These are phyloP conservation scores for Lactarius indigo DNA, from an alignment of 768 basidiomycete species.

Conservation along the genomic window DNA sequence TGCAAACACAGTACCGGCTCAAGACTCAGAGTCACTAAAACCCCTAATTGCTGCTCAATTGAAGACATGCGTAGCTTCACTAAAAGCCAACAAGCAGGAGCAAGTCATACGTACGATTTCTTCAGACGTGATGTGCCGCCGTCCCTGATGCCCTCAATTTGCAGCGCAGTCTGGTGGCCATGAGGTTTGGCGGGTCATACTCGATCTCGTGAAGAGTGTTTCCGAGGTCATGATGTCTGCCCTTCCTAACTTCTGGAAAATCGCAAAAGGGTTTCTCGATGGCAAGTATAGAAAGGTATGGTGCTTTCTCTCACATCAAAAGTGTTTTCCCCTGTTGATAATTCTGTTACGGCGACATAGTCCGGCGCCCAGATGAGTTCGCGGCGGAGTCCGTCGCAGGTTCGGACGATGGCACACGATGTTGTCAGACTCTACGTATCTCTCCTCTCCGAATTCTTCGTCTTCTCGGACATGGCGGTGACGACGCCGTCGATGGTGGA, in stretches of 20 bases:
- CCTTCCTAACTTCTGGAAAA: conserved; percentile 91
- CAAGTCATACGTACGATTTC: conserved; percentile 48
- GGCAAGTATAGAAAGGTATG: conserved; percentile 86
- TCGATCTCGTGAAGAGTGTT: conserved; percentile 77
- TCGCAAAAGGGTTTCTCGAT: conserved; percentile 86
- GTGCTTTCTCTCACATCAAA: conserved; percentile 5
- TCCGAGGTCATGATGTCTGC: conserved; percentile 82
- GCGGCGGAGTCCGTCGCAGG: conserved; percentile 79
- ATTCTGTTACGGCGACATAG: conserved; percentile 18
- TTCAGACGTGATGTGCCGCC: too few species aligned
- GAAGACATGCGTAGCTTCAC: conserved; percentile 52
- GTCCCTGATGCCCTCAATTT: neutral
- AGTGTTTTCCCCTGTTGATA: neutral
- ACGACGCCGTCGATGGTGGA: conserved; percentile 47
- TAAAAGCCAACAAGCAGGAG: conserved; percentile 66
- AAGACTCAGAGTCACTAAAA: conserved; percentile 39
- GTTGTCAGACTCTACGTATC: conserved; percentile 83
- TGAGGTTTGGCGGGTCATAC: conserved; percentile 77
- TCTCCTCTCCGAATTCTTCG: conserved; percentile 82
- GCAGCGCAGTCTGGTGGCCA: conserved; percentile 68
- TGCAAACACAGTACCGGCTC: conserved; percentile 36
- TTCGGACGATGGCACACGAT: conserved; percentile 83
- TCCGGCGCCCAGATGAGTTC: conserved; percentile 39
- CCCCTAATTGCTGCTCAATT: conserved; percentile 53
- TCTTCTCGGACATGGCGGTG: conserved; percentile 72